Evolutionary conservation across 2,329 filamentous ascomycete genomes (phyloP), one percentile per base, ranked within the genome.

Genomic region (Penicillium sp.): DNA sequence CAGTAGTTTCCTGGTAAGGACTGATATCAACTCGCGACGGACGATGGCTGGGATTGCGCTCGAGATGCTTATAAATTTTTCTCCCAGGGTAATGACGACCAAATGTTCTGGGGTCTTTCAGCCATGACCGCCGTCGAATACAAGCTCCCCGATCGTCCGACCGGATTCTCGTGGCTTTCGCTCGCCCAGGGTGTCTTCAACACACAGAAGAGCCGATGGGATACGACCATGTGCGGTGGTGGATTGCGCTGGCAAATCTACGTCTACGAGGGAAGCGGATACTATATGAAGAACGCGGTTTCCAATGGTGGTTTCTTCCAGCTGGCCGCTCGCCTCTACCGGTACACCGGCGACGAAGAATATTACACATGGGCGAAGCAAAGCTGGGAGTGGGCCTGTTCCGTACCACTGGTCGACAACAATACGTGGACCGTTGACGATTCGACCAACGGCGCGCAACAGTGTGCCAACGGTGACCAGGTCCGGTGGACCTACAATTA

Each of bases 281-380:
- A 92, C 70, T 81, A 85, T 67, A 94, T 95, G 82, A 94, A 92
- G 75, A 93, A 93, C 76, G 82, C 86, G 15, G 84, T 92, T 63
- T 87, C 86, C 58, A 94, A 94, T 71, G 90, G 89, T 41, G 87
- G 86, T n/a, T 85, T 94, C 69, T 92, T 95, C 73, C 88, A 92
- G 66, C 80, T 96, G 12, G 86, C 88, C 4, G 89, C 90, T 1
- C 86, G 90, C 18, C 80, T 93, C 14, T 88, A 87, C 25, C 83
- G 87, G 45, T 77, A 76, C 54, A 90, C 87, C 0, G 76, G 76
- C 20, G 89, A 90, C 64, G 65, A 76, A 0, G 87, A 86, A 0
- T 91, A 90, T 63, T 80, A 81, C 2, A 76, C 84, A 4, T 83
- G 82, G 72, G 87, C 87, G 0, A 78, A 79, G 26, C 82, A 82